Evolutionary conservation across 176 grass and related monocot species (phyloP).

Genomic region (Canna indica): DNA sequence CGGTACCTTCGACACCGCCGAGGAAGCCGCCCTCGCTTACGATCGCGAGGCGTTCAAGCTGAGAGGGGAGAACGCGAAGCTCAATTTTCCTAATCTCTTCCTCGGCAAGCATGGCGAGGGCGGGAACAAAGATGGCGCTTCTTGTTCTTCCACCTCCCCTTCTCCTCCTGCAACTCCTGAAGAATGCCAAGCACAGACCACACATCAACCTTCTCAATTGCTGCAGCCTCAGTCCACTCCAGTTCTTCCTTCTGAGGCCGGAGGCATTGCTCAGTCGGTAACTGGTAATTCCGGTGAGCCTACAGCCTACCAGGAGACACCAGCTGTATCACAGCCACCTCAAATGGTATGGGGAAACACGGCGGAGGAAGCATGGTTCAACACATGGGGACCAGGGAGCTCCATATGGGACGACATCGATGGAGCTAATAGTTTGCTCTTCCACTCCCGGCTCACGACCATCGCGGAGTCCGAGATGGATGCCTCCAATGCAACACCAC

Average conservation of each 20-base stretch:
- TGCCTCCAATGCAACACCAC: background rate
- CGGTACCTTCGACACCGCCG: constrained; percentile 93
- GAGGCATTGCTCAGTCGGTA: constrained; percentile 2
- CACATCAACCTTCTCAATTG: background rate
- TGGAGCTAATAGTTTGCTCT: constrained; percentile 54
- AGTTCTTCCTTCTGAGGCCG: background rate
- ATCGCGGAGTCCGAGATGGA: background rate
- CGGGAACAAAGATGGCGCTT: constrained; percentile 34
- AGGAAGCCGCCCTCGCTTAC: constrained; percentile 96
- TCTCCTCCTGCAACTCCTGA: constrained; percentile 31
- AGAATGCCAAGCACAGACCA: constrained; percentile 13
- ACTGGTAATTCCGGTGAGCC: constrained; percentile 11
- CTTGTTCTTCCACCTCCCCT: constrained; percentile 40
- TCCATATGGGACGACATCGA: constrained; percentile 96
- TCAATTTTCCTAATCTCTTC: constrained; percentile 93
- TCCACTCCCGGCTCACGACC: constrained; percentile 50
- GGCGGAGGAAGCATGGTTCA: constrained; percentile 87
- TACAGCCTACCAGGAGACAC: background rate
- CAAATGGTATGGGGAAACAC: constrained; percentile 43
- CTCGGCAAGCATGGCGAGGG: constrained; percentile 42
- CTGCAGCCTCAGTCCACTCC: background rate
- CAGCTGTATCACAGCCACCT: constrained; percentile 8
- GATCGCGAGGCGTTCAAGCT: constrained; percentile 89
- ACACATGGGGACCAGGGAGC: constrained; percentile 77
- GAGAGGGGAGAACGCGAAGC: constrained; percentile 69